Conservation (phyloP, 78 protist species). For the Cavenderia fasciculata region DNA sequence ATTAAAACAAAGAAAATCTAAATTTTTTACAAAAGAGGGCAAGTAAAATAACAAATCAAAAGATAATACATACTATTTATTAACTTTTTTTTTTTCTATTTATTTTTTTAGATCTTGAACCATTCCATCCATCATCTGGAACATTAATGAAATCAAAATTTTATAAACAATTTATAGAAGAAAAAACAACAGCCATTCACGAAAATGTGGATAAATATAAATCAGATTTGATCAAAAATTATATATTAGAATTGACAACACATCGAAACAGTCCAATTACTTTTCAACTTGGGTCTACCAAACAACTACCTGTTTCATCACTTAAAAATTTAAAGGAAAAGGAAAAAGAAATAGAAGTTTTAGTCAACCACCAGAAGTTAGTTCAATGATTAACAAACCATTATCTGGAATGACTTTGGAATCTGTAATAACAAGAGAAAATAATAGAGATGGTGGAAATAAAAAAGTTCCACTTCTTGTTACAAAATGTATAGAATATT, state of each 20-base stretch:
- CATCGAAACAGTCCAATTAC: slow-evolving; percentile 16
- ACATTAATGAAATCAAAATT: slow-evolving; percentile 55
- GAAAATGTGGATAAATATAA: slow-evolving; percentile 63
- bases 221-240: slow-evolving; percentile 32
- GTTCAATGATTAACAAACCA: not conserved
- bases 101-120: slow-evolving; percentile 38
- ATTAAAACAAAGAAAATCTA: slow-evolving; percentile 71
- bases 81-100: not conserved
- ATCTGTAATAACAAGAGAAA: slow-evolving; percentile 23
- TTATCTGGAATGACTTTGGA: slow-evolving; percentile 60
- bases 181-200: slow-evolving; percentile 10
- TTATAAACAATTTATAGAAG: slow-evolving; percentile 63
- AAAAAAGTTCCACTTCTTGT: slow-evolving; percentile 41
- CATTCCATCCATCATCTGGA: slow-evolving; percentile 66
- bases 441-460: slow-evolving; percentile 36
- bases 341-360: slow-evolving; percentile 34
- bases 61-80: not conserved
- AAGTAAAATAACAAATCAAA: not conserved
- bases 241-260: slow-evolving; percentile 12
- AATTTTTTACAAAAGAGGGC: slow-evolving; percentile 64
- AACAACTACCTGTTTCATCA: no score
- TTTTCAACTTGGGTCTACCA: no score
- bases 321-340: slow-evolving; percentile 22
- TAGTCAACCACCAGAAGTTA: slow-evolving; percentile 63
- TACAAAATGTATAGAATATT: slow-evolving; percentile 39